These are phyloP conservation scores for Tricholoma matsutake DNA, from an alignment of 768 basidiomycete genomes.

Conservation along the genomic window DNA sequence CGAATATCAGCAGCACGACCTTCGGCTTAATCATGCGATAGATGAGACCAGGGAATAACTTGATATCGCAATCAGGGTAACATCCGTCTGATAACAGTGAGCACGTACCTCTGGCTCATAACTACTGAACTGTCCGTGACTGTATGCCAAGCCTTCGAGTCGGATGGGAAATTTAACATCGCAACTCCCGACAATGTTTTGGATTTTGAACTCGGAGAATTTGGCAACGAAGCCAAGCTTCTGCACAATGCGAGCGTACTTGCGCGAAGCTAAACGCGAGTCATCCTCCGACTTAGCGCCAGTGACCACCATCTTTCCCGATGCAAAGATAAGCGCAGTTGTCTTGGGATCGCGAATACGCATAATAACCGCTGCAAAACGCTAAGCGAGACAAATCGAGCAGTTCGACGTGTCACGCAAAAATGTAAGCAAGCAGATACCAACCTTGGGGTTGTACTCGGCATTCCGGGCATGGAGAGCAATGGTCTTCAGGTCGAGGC, in stretches of 20 bases:
- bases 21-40: constrained; percentile 99
- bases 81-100: not conserved
- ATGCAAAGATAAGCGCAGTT: constrained; percentile 98
- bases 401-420: constrained; percentile 57
- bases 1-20: constrained; percentile 97
- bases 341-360: constrained; percentile 99
- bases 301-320: constrained; percentile 99
- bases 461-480: constrained; percentile 97
- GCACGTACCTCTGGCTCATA: constrained; percentile 96
- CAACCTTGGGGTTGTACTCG: constrained; percentile 99
- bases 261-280: constrained; percentile 92
- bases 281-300: constrained; percentile 99
- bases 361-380: constrained; percentile 99
- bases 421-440: constrained; percentile 46
- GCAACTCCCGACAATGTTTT: constrained; percentile 98
- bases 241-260: constrained; percentile 99
- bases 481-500: constrained; percentile 97
- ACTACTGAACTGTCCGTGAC: constrained; percentile 96
- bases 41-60: constrained; percentile 98
- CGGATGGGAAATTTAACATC: constrained; percentile 99
- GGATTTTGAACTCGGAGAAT: constrained; percentile 99
- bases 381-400: constrained; percentile 70
- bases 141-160: constrained; percentile 94
- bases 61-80: not conserved
- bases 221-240: constrained; percentile 99